Conservation (phyloP, 768 basidiomycete genomes). For the Hirschioporus abietinus region DNA sequence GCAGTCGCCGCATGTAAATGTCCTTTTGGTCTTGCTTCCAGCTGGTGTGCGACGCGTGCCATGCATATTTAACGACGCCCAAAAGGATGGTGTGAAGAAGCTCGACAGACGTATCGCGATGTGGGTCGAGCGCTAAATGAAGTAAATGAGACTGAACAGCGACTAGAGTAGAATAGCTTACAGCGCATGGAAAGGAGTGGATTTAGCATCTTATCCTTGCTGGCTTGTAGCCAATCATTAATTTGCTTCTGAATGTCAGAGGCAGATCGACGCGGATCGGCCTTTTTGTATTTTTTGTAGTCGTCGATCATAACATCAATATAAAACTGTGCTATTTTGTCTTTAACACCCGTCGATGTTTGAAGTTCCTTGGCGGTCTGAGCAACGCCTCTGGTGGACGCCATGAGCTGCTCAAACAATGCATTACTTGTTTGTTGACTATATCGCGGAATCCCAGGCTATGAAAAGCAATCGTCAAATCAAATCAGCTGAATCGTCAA, state of each 20-base stretch:
- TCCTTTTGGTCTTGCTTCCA: slow-evolving; percentile 25
- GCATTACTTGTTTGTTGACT: slow-evolving; percentile 16
- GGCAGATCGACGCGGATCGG: too few species aligned
- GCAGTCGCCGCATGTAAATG: slow-evolving; percentile 23
- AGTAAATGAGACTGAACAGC: background rate
- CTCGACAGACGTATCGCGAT: slow-evolving; percentile 39
- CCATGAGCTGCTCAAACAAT: slow-evolving; percentile 26
- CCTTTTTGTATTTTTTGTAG: too few species aligned
- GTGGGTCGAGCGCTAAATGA: slow-evolving; percentile 33
- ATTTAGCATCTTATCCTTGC: too few species aligned
- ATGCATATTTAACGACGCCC: slow-evolving; percentile 26
- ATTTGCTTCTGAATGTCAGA: too few species aligned
- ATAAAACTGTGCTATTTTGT: slow-evolving; percentile 32
- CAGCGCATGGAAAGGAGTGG: too few species aligned
- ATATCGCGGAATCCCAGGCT: slow-evolving; percentile 23
- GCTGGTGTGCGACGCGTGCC: slow-evolving; percentile 27
- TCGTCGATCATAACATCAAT: slow-evolving; percentile 27
- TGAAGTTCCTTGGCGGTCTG: slow-evolving; percentile 11
- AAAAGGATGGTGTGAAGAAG: slow-evolving; percentile 28
- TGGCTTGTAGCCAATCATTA: too few species aligned
- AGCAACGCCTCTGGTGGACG: slow-evolving; percentile 29
- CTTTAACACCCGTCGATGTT: slow-evolving; percentile 25
- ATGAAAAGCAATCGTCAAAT: too few species aligned
- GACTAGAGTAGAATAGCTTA: background rate
- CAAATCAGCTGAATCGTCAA: too few species aligned